Conservation (phyloP, 805 yeast species). For the Suhomyces sp. region DNA sequence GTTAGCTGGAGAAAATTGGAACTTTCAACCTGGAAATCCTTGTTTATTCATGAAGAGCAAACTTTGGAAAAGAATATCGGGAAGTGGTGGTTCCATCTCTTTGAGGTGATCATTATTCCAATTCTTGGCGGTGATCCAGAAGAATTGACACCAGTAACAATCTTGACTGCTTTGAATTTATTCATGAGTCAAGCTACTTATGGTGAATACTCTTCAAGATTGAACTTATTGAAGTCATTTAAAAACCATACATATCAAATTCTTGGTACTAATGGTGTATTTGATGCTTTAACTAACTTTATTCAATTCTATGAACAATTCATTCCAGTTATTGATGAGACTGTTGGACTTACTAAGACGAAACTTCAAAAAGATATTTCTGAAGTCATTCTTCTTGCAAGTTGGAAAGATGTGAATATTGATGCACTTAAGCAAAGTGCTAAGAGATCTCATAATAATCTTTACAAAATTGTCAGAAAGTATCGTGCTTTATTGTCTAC, state of each 20-base stretch:
- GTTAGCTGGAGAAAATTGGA: slow-evolving; percentile 92
- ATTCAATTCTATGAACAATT: slow-evolving; percentile 70
- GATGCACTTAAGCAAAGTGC: slow-evolving; percentile 95
- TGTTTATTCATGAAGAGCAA: slow-evolving; percentile 65
- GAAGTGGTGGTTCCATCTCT: slow-evolving; percentile 90
- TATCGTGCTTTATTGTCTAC: slow-evolving; percentile 63
- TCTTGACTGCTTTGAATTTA: slow-evolving; percentile 61
- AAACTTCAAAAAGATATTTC: slow-evolving; percentile 72
- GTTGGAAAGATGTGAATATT: slow-evolving; percentile 96
- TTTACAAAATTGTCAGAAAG: slow-evolving; percentile 81
- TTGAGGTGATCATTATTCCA: slow-evolving; percentile 71
- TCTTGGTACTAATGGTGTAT: slow-evolving; percentile 24
- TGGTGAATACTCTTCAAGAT: slow-evolving; percentile 69
- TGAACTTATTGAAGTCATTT: slow-evolving; percentile 66
- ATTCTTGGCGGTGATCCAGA: slow-evolving; percentile 42
- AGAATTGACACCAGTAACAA: slow-evolving; percentile 16
- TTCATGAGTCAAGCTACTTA: slow-evolving; percentile 72
- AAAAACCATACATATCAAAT: slow-evolving; percentile 44
- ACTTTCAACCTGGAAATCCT: slow-evolving; percentile 76
- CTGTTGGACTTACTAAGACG: slow-evolving; percentile 47
- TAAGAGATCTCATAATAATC: slow-evolving; percentile 76
- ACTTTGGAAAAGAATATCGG: slow-evolving; percentile 52
- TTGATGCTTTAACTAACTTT: slow-evolving; percentile 54
- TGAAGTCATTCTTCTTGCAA: slow-evolving; percentile 84
- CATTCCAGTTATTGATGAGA: slow-evolving; percentile 44